phyloP scores from a whole-genome alignment of 257 asterid genomes.

The Mitragyna speciosa region DNA sequence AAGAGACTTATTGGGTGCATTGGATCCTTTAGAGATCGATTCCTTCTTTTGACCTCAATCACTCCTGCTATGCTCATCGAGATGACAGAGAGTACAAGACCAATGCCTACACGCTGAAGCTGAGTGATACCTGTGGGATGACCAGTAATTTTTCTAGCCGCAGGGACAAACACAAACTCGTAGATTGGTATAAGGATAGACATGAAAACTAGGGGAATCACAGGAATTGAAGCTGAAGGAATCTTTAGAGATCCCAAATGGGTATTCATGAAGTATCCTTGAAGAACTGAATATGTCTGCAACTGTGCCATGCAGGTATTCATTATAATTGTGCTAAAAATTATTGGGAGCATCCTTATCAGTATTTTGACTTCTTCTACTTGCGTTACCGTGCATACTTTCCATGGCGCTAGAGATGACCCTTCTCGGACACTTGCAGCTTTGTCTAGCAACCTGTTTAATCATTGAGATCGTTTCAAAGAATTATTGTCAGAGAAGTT shows the following conservation, averaged over 20 bases:
- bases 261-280: conserved; percentile 46
- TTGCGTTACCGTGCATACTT: conserved; percentile 47
- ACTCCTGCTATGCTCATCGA: conserved; percentile 47
- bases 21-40: conserved; percentile 32
- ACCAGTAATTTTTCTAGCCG: conserved; percentile 42
- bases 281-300: conserved; percentile 52
- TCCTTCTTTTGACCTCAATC: conserved; percentile 50
- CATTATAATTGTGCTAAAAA: conserved; percentile 48
- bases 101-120: conserved; percentile 53
- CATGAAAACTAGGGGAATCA: conserved; percentile 50
- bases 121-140: conserved; percentile 49
- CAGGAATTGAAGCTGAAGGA: conserved; percentile 48
- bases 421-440: conserved; percentile 31
- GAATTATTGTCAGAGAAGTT: neutral
- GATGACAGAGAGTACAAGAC: conserved; percentile 44
- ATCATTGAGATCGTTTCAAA: neutral
- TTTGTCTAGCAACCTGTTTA: conserved; percentile 43
- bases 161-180: conserved; percentile 44
- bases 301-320: conserved; percentile 53
- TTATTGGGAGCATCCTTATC: conserved; percentile 43
- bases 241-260: conserved; percentile 38
- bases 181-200: conserved; percentile 43
- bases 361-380: conserved; percentile 56
- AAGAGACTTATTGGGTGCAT: conserved; percentile 45
- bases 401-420: conserved; percentile 1